Evolutionary conservation across 495 filamentous ascomycete genomes (phyloP).

Genomic region (Neurospora tetraspora): DNA sequence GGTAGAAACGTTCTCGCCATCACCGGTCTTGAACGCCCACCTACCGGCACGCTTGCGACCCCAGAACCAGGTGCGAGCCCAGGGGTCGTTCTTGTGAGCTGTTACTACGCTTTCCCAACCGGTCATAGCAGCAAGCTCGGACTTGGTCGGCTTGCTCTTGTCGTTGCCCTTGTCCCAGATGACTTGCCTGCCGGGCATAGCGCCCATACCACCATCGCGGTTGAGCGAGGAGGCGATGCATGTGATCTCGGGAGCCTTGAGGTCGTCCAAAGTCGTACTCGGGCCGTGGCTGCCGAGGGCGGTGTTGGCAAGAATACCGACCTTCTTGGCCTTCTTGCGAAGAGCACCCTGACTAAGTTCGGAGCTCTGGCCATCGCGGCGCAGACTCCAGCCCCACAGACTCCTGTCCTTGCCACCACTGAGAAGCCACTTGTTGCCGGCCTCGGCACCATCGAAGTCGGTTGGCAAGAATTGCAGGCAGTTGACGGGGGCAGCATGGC

Average conservation of each 20-base stretch:
- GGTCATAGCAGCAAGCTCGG: conserved; percentile 55
- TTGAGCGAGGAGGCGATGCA: conserved; percentile 85
- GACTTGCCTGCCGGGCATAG: conserved; percentile 52
- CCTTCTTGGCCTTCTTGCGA: conserved; percentile 74
- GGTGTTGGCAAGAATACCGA: conserved; percentile 50
- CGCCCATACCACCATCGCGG: conserved; percentile 84
- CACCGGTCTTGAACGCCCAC: conserved; percentile 83
- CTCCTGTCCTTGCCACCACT: conserved; percentile 80
- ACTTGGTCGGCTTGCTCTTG: conserved; percentile 44
- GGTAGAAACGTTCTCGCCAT: conserved; percentile 74
- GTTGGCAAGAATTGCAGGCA: conserved; percentile 72
- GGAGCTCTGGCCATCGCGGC: conserved; percentile 86
- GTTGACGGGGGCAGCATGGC: conserved; percentile 78
- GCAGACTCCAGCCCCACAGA: conserved; percentile 90
- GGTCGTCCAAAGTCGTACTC: conserved; percentile 53
- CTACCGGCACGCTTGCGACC: conserved; percentile 83
- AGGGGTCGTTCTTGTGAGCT: conserved; percentile 77
- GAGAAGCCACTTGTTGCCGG: conserved; percentile 85
- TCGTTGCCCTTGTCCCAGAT: conserved; percentile 69
- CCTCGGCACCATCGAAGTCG: conserved; percentile 80
- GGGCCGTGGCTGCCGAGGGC: conserved; percentile 34
- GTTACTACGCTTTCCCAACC: conserved; percentile 97
- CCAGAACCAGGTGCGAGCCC: conserved; percentile 95
- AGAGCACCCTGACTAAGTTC: conserved; percentile 86
- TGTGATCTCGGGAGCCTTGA: conserved; percentile 84